Percentiles rank a stretch among this genome's conserved stretches.
Conservation (phyloP, 2,329 filamentous ascomycete genomes). For the Nemania sp. region DNA sequence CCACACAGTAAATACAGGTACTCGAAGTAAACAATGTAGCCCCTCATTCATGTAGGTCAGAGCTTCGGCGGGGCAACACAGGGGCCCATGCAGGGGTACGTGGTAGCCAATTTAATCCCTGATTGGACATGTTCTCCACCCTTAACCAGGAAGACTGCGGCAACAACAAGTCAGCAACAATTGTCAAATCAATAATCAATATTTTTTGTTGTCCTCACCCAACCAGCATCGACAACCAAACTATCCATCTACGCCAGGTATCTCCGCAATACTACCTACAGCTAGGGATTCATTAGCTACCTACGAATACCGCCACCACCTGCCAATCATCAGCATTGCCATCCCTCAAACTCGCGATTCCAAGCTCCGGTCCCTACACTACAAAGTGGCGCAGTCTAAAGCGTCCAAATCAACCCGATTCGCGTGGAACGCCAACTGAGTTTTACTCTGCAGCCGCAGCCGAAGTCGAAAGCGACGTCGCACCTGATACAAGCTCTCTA, state of each 20-base stretch:
- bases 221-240: neutral
- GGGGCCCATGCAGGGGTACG: conserved; percentile 7
- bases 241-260: neutral
- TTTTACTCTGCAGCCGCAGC: neutral
- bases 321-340: too few species aligned
- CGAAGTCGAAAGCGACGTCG: too few species aligned
- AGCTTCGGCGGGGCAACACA: conserved; percentile 19
- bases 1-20: neutral
- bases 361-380: conserved; percentile 5
- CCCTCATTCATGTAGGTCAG: neutral
- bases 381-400: neutral
- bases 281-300: neutral
- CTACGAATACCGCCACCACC: too few species aligned
- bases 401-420: neutral
- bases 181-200: conserved; percentile 25
- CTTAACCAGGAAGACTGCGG: conserved; percentile 9
- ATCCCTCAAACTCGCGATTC: conserved; percentile 1
- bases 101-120: neutral
- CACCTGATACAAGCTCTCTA: too few species aligned
- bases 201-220: conserved; percentile 27
- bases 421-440: neutral
- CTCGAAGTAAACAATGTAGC: neutral
- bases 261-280: neutral
- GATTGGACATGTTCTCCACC: conserved; percentile 4
- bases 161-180: conserved; percentile 14